Percentiles rank a stretch among this genome's conserved stretches.
These are phyloP conservation scores for Udeniomyces megalosporus DNA, from an alignment of 768 basidiomycete genomes.

Conservation along the genomic window DNA sequence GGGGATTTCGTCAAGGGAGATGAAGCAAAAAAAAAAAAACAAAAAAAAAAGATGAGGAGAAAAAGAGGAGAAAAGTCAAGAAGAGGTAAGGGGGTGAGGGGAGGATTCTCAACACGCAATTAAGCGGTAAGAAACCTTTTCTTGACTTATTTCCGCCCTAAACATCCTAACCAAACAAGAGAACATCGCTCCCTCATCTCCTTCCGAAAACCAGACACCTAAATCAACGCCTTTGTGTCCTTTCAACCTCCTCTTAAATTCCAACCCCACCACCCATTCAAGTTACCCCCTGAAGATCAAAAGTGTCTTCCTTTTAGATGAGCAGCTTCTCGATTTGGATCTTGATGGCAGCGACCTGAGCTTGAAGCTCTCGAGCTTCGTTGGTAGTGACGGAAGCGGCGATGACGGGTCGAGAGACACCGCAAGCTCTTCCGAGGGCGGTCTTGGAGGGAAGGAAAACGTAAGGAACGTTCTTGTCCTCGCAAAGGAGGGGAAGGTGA, in stretches of 20 bases:
- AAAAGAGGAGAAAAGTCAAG: not conserved
- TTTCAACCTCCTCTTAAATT: not conserved
- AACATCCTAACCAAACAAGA: not conserved
- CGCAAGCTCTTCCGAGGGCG: slow-evolving; percentile 87
- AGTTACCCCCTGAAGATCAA: not conserved
- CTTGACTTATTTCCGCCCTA: not conserved
- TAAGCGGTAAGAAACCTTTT: not conserved
- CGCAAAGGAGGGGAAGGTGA: slow-evolving; percentile 90
- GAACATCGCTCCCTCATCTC: not conserved
- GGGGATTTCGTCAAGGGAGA: too few species aligned
- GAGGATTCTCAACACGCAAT: not conserved
- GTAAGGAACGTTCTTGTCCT: slow-evolving; percentile 68
- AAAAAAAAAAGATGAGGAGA: not conserved
- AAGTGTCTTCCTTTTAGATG: not conserved
- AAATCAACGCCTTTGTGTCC: not conserved
- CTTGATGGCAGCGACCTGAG: slow-evolving; percentile 79
- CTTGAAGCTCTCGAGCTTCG: slow-evolving; percentile 74
- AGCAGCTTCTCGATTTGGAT: slow-evolving; percentile 19
- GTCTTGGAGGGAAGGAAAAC: slow-evolving; percentile 90
- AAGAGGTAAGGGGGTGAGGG: not conserved
- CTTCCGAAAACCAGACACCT: not conserved
- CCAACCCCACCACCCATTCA: not conserved
- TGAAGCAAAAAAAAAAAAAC: too few species aligned
- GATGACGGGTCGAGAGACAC: slow-evolving; percentile 87
- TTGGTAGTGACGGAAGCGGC: slow-evolving; percentile 92